Conservation (phyloP, 148 eudicot genomes). For the Talinum fruticosum region DNA sequence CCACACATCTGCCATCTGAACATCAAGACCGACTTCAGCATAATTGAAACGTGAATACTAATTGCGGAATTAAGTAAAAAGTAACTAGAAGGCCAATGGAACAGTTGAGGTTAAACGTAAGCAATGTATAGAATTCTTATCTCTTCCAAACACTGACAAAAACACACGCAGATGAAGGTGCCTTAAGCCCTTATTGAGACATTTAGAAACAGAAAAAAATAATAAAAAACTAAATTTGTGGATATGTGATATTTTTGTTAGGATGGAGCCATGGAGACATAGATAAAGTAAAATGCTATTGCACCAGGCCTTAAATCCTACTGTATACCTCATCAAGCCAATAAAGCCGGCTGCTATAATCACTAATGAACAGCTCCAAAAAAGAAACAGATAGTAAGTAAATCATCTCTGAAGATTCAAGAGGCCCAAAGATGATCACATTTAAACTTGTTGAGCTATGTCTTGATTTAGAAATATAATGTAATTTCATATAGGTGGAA, state of each 20-base stretch:
- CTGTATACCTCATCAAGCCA: neutral
- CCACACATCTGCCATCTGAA: slow-evolving; percentile 88
- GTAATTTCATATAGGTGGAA: too few relatives aligned
- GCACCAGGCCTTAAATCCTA: neutral
- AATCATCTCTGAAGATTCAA: too few relatives aligned
- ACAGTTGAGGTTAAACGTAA: too few relatives aligned
- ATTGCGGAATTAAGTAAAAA: neutral
- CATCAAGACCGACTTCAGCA: slow-evolving; percentile 14
- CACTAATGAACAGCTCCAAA: neutral
- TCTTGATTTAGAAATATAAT: too few relatives aligned
- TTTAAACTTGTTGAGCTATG: too few relatives aligned
- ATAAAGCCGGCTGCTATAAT: neutral
- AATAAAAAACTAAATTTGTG: neutral
- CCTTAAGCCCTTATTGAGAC: neutral
- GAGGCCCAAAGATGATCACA: too few relatives aligned
- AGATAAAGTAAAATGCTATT: neutral
- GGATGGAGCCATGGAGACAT: neutral
- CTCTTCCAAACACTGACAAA: neutral
- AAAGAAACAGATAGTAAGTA: neutral
- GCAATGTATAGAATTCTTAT: too few relatives aligned
- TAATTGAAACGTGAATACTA: neutral
- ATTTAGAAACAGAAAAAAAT: neutral
- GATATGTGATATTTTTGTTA: neutral
- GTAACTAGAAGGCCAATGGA: neutral
- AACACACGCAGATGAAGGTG: neutral